A percentile compares a stretch with the other conserved stretches of the same genome.
These are phyloP conservation scores for Amanita pallidorosea DNA, from an alignment of 768 basidiomycete species.

Conservation along the genomic window DNA sequence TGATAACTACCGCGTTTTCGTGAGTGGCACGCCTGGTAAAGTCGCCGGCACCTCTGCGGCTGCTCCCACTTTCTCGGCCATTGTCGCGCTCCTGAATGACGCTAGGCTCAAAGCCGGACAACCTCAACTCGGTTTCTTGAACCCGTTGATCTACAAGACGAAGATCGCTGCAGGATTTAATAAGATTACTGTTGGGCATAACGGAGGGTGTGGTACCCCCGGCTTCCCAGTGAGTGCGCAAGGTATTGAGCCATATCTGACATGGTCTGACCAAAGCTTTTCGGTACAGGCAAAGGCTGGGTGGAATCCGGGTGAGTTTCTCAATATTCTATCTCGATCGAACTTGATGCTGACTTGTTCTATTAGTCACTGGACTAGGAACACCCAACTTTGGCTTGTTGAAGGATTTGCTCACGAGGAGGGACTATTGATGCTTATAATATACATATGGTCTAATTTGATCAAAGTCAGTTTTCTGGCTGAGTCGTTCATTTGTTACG, in stretches of 20 bases:
- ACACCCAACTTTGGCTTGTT: conserved; percentile 45
- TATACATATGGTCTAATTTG: no score
- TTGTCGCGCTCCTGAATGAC: conserved; percentile 56
- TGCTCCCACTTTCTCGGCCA: conserved; percentile 48
- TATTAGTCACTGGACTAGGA: conserved; percentile 38
- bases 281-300: conserved; percentile 29
- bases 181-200: conserved; percentile 46
- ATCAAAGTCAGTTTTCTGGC: no score
- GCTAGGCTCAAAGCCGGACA: conserved; percentile 32
- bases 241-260: neutral
- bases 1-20: conserved; percentile 33
- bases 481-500: no score
- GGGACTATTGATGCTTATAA: no score
- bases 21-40: conserved; percentile 21
- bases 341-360: neutral
- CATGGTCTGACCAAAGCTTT: neutral
- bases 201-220: conserved; percentile 44
- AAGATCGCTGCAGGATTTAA: conserved; percentile 28
- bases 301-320: conserved; percentile 48
- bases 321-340: neutral
- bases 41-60: conserved; percentile 56
- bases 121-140: conserved; percentile 50
- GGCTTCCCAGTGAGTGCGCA: conserved; percentile 47
- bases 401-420: conserved; percentile 20
- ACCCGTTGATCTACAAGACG: conserved; percentile 46